phyloP scores from a whole-genome alignment of 768 basidiomycete genomes.

The Chiua virens region DNA sequence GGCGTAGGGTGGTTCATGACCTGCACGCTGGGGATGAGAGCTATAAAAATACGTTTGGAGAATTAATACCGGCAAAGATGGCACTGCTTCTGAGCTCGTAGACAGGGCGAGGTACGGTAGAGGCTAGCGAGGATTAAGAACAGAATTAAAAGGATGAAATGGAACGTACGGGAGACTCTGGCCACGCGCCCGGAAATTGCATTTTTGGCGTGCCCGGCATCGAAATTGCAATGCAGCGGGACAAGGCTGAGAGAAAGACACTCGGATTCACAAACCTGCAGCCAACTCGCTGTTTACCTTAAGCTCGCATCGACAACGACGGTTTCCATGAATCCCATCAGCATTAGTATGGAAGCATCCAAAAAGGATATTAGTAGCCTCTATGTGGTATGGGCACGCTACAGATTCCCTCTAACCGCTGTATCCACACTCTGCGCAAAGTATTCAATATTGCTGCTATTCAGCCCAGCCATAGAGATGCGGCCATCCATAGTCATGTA shows the following conservation, averaged over 20 bases:
- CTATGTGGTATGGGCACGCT: slow-evolving; percentile 33
- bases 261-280: slow-evolving; percentile 16
- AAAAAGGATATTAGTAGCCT: slow-evolving; percentile 17
- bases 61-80: not conserved
- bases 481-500: slow-evolving; percentile 95
- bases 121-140: not conserved
- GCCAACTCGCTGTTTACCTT: slow-evolving; percentile 5
- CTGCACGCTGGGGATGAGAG: slow-evolving; percentile 4
- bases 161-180: slow-evolving; percentile 20
- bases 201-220: slow-evolving; percentile 21
- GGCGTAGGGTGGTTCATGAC: slow-evolving; percentile 14
- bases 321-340: slow-evolving; percentile 12
- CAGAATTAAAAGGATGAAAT: not conserved
- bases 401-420: slow-evolving; percentile 77
- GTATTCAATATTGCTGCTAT: slow-evolving; percentile 81
- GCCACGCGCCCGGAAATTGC: slow-evolving; percentile 25
- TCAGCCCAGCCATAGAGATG: slow-evolving; percentile 93
- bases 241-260: not conserved
- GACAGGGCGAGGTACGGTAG: not conserved
- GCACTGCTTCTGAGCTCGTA: slow-evolving; percentile 4
- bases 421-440: slow-evolving; percentile 86
- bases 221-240: slow-evolving; percentile 16
- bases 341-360: slow-evolving; percentile 24
- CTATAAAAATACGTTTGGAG: not conserved
- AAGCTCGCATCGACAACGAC: slow-evolving; percentile 17